Evolutionary conservation across 208 protist species (phyloP), one percentile per base, ranked within the genome.

Genomic region (Sergeia podlipaevii): DNA sequence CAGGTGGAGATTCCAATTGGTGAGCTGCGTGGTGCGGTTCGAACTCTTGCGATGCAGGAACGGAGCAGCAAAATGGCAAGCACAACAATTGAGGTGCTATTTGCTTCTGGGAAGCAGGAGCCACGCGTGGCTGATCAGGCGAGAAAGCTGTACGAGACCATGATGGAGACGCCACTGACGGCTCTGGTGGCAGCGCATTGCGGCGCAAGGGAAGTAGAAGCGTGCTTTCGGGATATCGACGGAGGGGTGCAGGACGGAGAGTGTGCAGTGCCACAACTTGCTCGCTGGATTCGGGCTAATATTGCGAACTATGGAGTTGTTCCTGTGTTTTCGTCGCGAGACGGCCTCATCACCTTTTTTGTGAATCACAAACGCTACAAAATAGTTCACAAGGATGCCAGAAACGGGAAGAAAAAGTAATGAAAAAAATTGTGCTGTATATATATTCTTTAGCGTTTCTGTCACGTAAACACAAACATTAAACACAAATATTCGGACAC

Each of bases 311-410:
- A 62, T 33, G 50, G 30, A 5, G 36, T 85, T 13, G 42, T 76
- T 18, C 74, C 80, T 29, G 61, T 89, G 15, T 84, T 70, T 57
- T 81, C 76, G 38, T 13, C 47, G 32, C 17, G 42, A 45, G 58
- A 80, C 34, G 42, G 32, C 34, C 33, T 48, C 20, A 54, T 87
- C 6, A 56, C 70, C 8, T 81, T 85, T 41, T 76, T 70, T 45
- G 55, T 77, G 0, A 66, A 79, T 23, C 61, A 71, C 52, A 71
- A 73, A n/a, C 59, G 55, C 23, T 61, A 77, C 27, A 66, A 66
- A 29, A 7, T 24, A 3, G 46, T 32, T 51, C 33, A 28, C 0
- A 53, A 49, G 17, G 41, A 58, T 0, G 24, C 17, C 37, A 30
- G 43, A 48, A 50, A 48, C 54, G 37, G 34, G n/a, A 53, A 53